Evolutionary conservation across 2,329 filamentous ascomycete species (phyloP).

Genomic region (Pseudogymnoascus sp.): DNA sequence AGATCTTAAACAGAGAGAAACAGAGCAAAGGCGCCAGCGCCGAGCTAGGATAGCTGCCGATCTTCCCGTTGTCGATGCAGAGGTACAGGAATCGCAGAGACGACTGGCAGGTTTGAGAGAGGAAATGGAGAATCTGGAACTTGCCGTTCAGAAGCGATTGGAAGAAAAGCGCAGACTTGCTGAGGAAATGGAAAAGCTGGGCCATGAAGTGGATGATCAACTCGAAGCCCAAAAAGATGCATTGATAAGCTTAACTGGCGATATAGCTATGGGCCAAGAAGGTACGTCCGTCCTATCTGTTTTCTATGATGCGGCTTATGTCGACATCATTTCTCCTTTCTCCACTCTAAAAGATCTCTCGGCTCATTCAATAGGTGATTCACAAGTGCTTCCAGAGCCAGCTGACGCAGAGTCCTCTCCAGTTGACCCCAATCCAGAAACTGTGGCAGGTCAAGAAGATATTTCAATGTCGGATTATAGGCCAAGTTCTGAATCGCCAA

Average conservation of each 20-base stretch:
- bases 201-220: slow-evolving; percentile 28
- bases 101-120: slow-evolving; percentile 25
- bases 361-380: slow-evolving; percentile 20
- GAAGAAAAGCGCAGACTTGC: slow-evolving; percentile 28
- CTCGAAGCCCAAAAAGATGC: slow-evolving; percentile 30
- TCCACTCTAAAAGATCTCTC: background rate
- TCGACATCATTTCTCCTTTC: background rate
- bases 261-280: slow-evolving; percentile 20
- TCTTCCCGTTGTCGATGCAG: slow-evolving; percentile 27
- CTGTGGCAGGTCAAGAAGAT: background rate
- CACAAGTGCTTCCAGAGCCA: background rate
- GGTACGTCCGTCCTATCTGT: background rate
- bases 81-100: slow-evolving; percentile 24
- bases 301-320: background rate
- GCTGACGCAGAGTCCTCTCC: background rate
- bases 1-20: slow-evolving; percentile 21
- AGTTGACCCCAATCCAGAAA: background rate
- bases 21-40: slow-evolving; percentile 26
- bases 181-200: slow-evolving; percentile 29
- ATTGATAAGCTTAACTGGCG: slow-evolving; percentile 23
- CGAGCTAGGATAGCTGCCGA: slow-evolving; percentile 28
- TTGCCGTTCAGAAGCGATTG: slow-evolving; percentile 23
- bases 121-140: slow-evolving; percentile 28
- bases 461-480: background rate
- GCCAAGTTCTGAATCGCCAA: background rate